Evolutionary conservation across 1,139 yeast species (phyloP), one percentile per base, ranked within the genome.

Genomic region (Geotrichum restrictum): DNA sequence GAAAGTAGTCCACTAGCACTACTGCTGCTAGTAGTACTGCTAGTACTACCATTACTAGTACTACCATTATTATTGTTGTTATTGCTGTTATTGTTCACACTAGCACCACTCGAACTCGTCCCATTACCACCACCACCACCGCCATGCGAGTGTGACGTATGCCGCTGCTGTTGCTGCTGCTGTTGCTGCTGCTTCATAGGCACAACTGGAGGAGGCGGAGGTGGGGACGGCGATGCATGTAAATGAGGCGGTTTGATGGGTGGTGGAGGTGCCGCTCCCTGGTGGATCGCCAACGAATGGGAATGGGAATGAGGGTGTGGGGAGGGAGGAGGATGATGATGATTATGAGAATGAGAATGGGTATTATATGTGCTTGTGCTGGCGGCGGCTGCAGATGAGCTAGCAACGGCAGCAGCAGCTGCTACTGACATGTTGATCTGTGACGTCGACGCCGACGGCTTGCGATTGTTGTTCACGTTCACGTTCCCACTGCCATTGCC

Each of bases 191-290:
- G n/a, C n/a, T n/a, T n/a, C n/a, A n/a, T n/a, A n/a, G n/a, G n/a
- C n/a, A n/a, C n/a, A n/a, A n/a, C n/a, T n/a, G n/a, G n/a, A n/a
- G n/a, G n/a, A 10, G 44, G 39, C 18, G 46, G 42, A 2, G 47
- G 21, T 8, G 46, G n/a, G n/a, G n/a, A 34, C 11, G 43, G 42
- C 11, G 24, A 19, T 16, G 46, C 46, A 46, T 48, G 46, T 13
- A 48, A 34, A 14, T 41, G 53, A 8, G 45, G 47, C 31, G 53
- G 55, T 29, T 52, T 52, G 16, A 34, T 50, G 10, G 55, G 49
- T 13, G 47, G 51, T 16, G 45, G 47, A 13, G 53, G 51, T 13
- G 40, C 39, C 18, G 24, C 27, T n/a, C 10, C 19, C 27, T 13
- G 27, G 5, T 18, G 45, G 29, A 24, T n/a, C 32, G 45, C 14